Base-by-base conservation (phyloP, 257 asterid genomes). In the Striga asiatica region DNA sequence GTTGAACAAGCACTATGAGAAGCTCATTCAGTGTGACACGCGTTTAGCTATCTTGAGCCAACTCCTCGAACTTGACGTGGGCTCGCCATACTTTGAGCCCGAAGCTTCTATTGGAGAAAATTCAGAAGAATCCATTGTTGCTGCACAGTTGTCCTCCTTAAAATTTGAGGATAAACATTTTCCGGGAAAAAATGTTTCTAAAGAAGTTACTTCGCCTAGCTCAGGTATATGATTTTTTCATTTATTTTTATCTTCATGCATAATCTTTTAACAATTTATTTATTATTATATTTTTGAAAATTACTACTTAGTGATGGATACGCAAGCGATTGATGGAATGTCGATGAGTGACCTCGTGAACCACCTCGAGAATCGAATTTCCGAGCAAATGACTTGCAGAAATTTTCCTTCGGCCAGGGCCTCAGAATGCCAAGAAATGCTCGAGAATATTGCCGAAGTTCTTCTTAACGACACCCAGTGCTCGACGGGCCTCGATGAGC, bases 1-100 rank as follows among this genome's bases (percentile, higher is more conserved):
- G 66, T 58, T 89, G 58, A 80, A 74, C 72, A 85, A 78, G 80
- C 88, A 85, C 66, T 89, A 68, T 58, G 97, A 89, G 59, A 85
- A 83, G 75, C 80, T 89, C 73, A 65, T 85, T 61, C 92, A 77
- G 67, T 76, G 85, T 66, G 95, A 89, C 61, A 18, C 18, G 14
- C 83, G 88, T 27, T 94, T 85, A 22, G 45, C 66, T 51, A 51
- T 69, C 42, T 67, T 89, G 75, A 89, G 92, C 74, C 82, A 13
- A 66, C 86, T 76, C 60, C 83, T 68, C 46, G 86, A 80, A 67
- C 61, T 73, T 41, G 65, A 61, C 5, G 8, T 79, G 63, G 81
- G 76, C 14, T 69, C 80, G 10, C 88, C 81, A 9, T 81, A 62
- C 76, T 82, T 89, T 49, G 79, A 79, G 29, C 32, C 71, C 29